Base-by-base conservation (phyloP, 2,329 filamentous ascomycete genomes). In the Penicillium sp. region DNA sequence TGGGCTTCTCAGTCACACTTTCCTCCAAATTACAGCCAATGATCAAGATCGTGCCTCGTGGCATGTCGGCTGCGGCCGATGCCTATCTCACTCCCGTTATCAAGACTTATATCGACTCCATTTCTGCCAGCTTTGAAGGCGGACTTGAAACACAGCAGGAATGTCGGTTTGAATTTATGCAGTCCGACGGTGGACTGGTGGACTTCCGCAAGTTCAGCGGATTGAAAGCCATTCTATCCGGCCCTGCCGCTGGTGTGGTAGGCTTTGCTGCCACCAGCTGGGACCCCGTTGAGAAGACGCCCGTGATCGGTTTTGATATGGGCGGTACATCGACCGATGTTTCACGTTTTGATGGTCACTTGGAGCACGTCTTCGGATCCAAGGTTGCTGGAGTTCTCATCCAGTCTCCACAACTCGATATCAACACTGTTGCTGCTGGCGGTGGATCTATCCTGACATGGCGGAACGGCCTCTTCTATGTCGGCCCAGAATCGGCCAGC, bases 231-330 rank as follows among this genome's bases (percentile, higher is more conserved):
- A 95, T 96, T 50, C 67, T 96, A 4, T 95, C 90, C 0, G 92
- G 91, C 0, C 91, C 91, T 0, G 91, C 91, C n/a, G 91, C 91
- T 39, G 91, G 91, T 40, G 91, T 96, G 0, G 91, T 96, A 0
- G 91, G 91, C 3, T 95, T 95, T 67, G 90, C 91, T 15, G 82
- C 92, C 18, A 96, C 92, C 0, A 93, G 87, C 1, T 96, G 93
- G 66, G 91, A 96, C 57, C 80, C 86, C 0, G 77, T 86, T 44
- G 93, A 89, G 3, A 88, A 84, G 64, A 89, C 82, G 0, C 89
- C 90, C 0, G 87, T 96, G 3, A 95, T 96, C 61, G 91, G 91
- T 0, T 96, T 96, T 63, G 91, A 96, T 60, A 96, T 96, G 91
- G 89, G 89, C 32, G 91, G 91, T 9, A 96, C 91, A 0, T 91